These are phyloP conservation scores for Talaromyces sp. DNA, from an alignment of 2,329 filamentous ascomycete genomes.

Conservation along the genomic window DNA sequence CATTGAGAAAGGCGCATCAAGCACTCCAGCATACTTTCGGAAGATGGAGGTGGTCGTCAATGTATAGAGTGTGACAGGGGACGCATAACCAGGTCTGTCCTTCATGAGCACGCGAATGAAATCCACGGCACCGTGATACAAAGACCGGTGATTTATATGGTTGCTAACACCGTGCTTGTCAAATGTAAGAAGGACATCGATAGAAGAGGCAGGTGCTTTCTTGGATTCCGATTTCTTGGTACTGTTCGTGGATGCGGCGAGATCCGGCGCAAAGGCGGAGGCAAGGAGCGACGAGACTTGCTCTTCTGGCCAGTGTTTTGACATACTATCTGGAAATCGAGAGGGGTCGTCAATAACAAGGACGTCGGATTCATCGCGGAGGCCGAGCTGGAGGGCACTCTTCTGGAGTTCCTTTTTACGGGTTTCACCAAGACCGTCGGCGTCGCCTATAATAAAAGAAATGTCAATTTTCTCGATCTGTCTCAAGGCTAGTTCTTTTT, in stretches of 20 bases:
- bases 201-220: slow-evolving; percentile 55
- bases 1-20: slow-evolving; percentile 77
- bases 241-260: slow-evolving; percentile 42
- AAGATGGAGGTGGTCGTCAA: slow-evolving; percentile 70
- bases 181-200: slow-evolving; percentile 89
- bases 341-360: slow-evolving; percentile 80
- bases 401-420: slow-evolving; percentile 81
- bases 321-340: slow-evolving; percentile 87
- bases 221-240: slow-evolving; percentile 35
- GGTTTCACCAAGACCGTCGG: slow-evolving; percentile 81
- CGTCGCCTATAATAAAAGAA: slow-evolving; percentile 63
- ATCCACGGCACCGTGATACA: slow-evolving; percentile 76
- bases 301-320: slow-evolving; percentile 70
- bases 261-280: slow-evolving; percentile 71
- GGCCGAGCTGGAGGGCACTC: slow-evolving; percentile 75
- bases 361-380: slow-evolving; percentile 75
- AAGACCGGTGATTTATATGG: slow-evolving; percentile 91
- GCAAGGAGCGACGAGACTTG: slow-evolving; percentile 72
- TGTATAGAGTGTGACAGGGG: slow-evolving; percentile 83
- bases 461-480: background rate
- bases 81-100: slow-evolving; percentile 64
- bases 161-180: slow-evolving; percentile 79
- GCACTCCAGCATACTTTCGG: slow-evolving; percentile 78
- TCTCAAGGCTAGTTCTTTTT: background rate
- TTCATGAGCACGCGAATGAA: slow-evolving; percentile 71